phyloP scores from a whole-genome alignment of 306 rosid species.

The Rubus idaeus region DNA sequence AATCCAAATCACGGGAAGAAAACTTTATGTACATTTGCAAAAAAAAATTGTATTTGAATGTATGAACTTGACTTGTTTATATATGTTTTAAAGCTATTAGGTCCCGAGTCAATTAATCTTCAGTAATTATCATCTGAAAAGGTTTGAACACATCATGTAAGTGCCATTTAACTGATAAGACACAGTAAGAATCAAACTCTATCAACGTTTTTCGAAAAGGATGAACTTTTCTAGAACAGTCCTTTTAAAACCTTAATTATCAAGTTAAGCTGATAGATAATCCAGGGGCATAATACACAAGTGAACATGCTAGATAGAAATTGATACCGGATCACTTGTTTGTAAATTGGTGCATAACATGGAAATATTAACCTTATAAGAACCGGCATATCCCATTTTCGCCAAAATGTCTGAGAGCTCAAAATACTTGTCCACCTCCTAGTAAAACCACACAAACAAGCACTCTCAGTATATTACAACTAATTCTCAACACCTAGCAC shows the following conservation, averaged over 20 bases:
- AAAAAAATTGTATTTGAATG: neutral
- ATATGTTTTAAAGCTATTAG: too few species aligned
- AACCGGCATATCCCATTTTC: constrained; percentile 72
- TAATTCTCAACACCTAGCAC: neutral
- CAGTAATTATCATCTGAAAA: too few species aligned
- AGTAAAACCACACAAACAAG: constrained; percentile 7
- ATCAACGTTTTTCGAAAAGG: too few species aligned
- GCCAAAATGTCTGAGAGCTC: constrained; percentile 58
- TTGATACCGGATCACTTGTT: neutral
- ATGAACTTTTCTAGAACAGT: too few species aligned
- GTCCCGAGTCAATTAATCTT: too few species aligned
- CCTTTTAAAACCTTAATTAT: too few species aligned
- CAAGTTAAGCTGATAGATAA: too few species aligned
- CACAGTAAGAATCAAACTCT: neutral
- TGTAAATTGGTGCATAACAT: neutral
- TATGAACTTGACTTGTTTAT: neutral
- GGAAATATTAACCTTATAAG: constrained; percentile 54
- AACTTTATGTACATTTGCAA: neutral
- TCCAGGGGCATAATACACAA: too few species aligned
- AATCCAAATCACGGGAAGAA: neutral
- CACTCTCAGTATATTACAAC: neutral
- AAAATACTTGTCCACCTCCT: constrained; percentile 88
- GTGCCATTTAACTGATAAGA: neutral
- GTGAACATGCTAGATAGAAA: too few species aligned
- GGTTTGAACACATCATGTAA: neutral